Evolutionary conservation across 202 grass and related monocot genomes (phyloP).

Genomic region (Schoenoplectus tabernaemontani): DNA sequence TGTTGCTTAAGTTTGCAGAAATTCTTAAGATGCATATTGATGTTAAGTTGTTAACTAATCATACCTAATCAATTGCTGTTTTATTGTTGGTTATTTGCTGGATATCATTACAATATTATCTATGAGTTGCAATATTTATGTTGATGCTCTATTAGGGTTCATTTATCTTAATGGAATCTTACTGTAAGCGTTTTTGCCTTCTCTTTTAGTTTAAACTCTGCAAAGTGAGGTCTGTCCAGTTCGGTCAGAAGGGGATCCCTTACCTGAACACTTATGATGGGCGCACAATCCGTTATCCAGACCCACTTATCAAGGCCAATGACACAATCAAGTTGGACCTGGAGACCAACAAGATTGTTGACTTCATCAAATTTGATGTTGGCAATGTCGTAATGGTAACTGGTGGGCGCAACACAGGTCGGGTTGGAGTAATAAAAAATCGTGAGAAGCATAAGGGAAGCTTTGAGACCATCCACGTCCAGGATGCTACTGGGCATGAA

Average conservation of each 20-base stretch:
- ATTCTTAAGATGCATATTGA: background rate
- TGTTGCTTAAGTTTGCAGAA: background rate
- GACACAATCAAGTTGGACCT: conserved; percentile 34
- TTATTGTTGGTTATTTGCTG: background rate
- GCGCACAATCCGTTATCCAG: conserved; percentile 25
- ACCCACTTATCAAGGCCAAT: conserved; percentile 32
- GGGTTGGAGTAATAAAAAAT: conserved; percentile 31
- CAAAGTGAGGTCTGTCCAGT: conserved; percentile 33
- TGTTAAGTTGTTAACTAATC: background rate
- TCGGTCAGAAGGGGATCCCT: conserved; percentile 28
- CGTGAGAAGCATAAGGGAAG: conserved; percentile 37
- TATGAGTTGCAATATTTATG: background rate
- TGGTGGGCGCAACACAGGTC: conserved; percentile 21
- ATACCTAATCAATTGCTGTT: background rate
- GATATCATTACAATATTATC: background rate
- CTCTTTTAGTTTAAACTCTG: conserved; percentile 22
- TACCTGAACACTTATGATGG: conserved; percentile 33
- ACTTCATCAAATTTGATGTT: conserved; percentile 32
- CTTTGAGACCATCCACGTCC: conserved; percentile 29
- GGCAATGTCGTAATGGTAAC: conserved; percentile 36
- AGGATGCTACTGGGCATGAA: conserved; percentile 21
- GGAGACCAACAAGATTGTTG: conserved; percentile 11
- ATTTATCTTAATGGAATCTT: background rate
- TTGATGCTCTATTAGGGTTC: background rate
- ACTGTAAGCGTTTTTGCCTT: background rate